Base-by-base conservation (phyloP, 305 asterid species). In the Fraxinus greggii region DNA sequence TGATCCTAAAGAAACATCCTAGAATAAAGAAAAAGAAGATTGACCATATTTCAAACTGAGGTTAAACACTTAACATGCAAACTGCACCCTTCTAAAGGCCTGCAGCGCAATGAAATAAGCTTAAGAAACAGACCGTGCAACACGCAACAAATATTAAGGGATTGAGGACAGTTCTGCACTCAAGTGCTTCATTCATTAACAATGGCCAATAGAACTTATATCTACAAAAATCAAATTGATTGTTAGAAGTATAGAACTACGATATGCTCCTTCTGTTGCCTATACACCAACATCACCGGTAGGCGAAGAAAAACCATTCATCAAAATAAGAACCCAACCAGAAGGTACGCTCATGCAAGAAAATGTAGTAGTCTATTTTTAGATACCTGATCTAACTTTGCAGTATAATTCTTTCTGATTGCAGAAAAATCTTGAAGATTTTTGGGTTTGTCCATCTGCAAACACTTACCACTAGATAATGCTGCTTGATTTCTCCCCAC, bases 371-470 rank as follows among this genome's bases (percentile, higher is more conserved):
- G 13, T 33, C 33, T 1, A 12, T 13, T 28, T 69, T 29, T 28
- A 26, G 79, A 21, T 69, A 93, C 98, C 95, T 92, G 91, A 38
- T 91, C 92, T 42, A 92, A 74, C 84, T 89, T 87, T 15, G 95
- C 77, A 38, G 88, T 87, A 87, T 85, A 89, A 67, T 83, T 87
- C 67, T 87, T 90, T 83, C 87, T 86, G 76, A 81, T 83, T 76
- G 85, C 78, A 69, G 89, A 84, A 59, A 85, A 63, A 29, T 31
- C 81, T 65, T 72, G 89, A 80, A 76, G 82, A 61, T 32, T 77
- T 78, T 70, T 83, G 42, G 91, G 78, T 79, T 82, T 83, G 61
- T 86, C 91, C 48, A 86, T 78, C 56, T 45, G 89, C 88, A 86
- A 84, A 85, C 79, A 80, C 76, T 82, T 86, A 61, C 85, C 87